A percentile compares a stretch with the other conserved stretches of the same genome.
phyloP scores from a whole-genome alignment of 768 basidiomycete genomes.

The Amanita fuliginea region DNA sequence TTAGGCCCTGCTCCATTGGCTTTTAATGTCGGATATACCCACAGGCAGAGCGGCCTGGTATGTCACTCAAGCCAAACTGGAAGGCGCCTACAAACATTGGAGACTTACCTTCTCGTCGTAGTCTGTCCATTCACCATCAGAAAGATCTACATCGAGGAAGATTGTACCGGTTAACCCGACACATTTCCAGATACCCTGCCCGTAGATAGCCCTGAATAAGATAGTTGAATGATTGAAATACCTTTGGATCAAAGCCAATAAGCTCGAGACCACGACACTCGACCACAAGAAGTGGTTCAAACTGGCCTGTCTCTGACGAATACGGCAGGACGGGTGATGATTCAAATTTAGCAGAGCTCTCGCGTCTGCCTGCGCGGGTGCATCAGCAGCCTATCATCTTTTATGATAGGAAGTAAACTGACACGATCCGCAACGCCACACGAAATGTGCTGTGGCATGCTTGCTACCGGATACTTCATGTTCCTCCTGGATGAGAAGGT shows the following conservation, averaged over 20 bases:
- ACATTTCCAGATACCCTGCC: constrained; percentile 72
- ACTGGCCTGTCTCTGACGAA: constrained; percentile 46
- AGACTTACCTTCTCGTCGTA: constrained; percentile 78
- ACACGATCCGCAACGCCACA: constrained; percentile 72
- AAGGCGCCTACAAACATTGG: neutral
- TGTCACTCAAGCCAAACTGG: constrained; percentile 7
- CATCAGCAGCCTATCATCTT: neutral
- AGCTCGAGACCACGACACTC: constrained; percentile 89
- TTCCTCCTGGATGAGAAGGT: constrained; percentile 38
- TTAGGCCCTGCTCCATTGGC: constrained; percentile 58
- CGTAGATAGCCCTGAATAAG: neutral
- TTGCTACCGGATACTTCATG: constrained; percentile 56
- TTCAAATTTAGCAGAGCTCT: constrained; percentile 76
- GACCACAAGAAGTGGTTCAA: constrained; percentile 54
- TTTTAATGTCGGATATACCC: constrained; percentile 55
- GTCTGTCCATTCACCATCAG: constrained; percentile 69
- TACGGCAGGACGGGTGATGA: constrained; percentile 42
- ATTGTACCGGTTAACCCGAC: constrained; percentile 43
- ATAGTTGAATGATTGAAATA: neutral
- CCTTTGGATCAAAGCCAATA: constrained; percentile 55
- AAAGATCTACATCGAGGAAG: constrained; percentile 60
- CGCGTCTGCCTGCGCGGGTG: constrained; percentile 49
- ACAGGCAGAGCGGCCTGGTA: constrained; percentile 51
- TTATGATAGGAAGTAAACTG: constrained; percentile 8
- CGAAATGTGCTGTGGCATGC: constrained; percentile 62